Percentiles rank a stretch among this genome's conserved stretches.
Evolutionary conservation across 306 rosid genomes (phyloP).

Genomic region (Hylodesmum podocarpum): DNA sequence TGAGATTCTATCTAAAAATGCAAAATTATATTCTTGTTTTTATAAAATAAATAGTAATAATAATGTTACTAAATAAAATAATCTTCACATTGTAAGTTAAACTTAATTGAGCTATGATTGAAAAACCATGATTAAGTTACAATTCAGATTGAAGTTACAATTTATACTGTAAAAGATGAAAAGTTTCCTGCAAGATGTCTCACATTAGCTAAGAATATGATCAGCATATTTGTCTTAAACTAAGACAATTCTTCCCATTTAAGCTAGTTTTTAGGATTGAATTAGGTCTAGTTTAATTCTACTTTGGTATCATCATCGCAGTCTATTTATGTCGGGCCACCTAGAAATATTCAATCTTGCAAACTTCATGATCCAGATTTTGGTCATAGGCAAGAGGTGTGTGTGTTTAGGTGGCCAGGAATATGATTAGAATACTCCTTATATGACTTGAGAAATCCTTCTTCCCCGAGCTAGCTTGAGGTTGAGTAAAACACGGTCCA

Average conservation of each 20-base stretch:
- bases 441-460: background rate
- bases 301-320: background rate
- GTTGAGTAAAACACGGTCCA: background rate
- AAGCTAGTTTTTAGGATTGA: background rate
- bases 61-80: background rate
- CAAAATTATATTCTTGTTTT: background rate
- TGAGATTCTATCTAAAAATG: background rate
- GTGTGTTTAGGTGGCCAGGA: background rate
- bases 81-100: background rate
- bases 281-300: background rate
- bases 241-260: background rate
- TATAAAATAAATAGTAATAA: background rate
- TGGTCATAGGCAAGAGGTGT: background rate
- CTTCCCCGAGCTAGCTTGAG: background rate
- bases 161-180: background rate
- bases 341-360: background rate
- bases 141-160: background rate
- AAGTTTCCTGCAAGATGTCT: background rate
- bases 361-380: background rate
- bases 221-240: background rate
- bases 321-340: background rate
- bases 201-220: background rate
- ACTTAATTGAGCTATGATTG: background rate
- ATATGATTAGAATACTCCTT: background rate
- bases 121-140: background rate